phyloP scores from a whole-genome alignment of 345 rosid species.

The Psidium guajava region DNA sequence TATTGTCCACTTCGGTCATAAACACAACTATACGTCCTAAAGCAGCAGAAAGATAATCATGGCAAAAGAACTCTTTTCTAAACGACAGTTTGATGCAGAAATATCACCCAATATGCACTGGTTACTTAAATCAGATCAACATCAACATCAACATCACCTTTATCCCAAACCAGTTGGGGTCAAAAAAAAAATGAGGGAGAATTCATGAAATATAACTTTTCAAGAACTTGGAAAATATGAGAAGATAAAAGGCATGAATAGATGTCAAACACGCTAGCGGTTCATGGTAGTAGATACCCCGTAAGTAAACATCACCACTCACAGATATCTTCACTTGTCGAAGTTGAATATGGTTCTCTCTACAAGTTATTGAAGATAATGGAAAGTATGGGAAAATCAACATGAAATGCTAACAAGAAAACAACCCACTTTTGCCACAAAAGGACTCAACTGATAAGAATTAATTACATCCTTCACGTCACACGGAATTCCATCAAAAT shows the following conservation, averaged over 20 bases:
- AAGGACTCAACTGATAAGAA: conserved; percentile 72
- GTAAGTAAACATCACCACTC: not conserved
- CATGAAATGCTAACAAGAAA: conserved; percentile 1
- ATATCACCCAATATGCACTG: not conserved
- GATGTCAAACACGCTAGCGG: not conserved
- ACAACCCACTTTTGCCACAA: conserved; percentile 56
- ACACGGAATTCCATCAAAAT: conserved; percentile 20
- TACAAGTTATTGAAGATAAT: not conserved
- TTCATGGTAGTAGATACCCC: not conserved
- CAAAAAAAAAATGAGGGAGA: not conserved
- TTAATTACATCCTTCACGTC: conserved; percentile 40
- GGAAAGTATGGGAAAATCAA: not conserved
- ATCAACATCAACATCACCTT: too few relatives aligned
- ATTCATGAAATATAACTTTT: not conserved
- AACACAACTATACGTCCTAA: not conserved
- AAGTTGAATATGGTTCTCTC: not conserved
- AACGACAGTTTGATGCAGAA: not conserved
- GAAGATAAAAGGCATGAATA: not conserved
- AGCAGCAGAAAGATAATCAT: not conserved
- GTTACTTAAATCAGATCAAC: not conserved
- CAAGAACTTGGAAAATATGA: not conserved
- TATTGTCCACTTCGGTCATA: not conserved
- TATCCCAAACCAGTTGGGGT: too few relatives aligned
- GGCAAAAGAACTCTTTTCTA: not conserved
- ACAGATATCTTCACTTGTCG: not conserved